Conservation (phyloP, 306 rosid species). For the Vachellia collinsii region DNA sequence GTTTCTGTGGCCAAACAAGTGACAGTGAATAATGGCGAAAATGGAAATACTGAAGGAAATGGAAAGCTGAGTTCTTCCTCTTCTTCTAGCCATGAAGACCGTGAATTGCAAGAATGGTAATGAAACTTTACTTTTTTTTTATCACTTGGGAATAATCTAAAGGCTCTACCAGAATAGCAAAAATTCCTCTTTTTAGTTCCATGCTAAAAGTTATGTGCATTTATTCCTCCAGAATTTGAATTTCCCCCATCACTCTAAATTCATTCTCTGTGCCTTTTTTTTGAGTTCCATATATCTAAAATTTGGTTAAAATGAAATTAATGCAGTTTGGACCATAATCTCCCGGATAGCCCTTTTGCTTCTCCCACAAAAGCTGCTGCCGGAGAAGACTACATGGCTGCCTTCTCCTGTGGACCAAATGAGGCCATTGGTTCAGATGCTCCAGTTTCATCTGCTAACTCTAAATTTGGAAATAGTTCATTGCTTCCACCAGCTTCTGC, state of each 20-base stretch:
- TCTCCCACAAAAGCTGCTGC: constrained; percentile 79
- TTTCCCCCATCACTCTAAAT: not conserved
- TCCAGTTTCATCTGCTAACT: constrained; percentile 49
- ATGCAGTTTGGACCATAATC: constrained; percentile 95
- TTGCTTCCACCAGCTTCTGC: constrained; percentile 59
- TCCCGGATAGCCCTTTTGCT: constrained; percentile 96
- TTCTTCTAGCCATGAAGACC: constrained; percentile 49
- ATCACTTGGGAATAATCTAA: constrained; percentile 35
- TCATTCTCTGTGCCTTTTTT: constrained; percentile 15
- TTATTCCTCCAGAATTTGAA: constrained; percentile 38
- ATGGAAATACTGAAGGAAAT: constrained; percentile 41
- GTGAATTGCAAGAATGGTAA: constrained; percentile 77
- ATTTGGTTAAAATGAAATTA: constrained; percentile 38
- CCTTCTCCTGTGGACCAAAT: constrained; percentile 48
- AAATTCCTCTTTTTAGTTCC: constrained; percentile 37
- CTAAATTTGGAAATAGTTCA: constrained; percentile 52
- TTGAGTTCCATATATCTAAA: constrained; percentile 18
- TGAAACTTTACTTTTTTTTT: not conserved
- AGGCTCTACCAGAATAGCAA: constrained; percentile 39
- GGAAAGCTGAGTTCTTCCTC: constrained; percentile 56
- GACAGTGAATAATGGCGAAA: constrained; percentile 41
- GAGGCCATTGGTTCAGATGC: constrained; percentile 57
- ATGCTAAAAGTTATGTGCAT: constrained; percentile 41
- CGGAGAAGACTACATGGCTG: constrained; percentile 45
- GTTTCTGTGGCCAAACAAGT: constrained; percentile 48